These are phyloP conservation scores for Solanum okadae DNA, from an alignment of 257 asterid species.

Conservation along the genomic window DNA sequence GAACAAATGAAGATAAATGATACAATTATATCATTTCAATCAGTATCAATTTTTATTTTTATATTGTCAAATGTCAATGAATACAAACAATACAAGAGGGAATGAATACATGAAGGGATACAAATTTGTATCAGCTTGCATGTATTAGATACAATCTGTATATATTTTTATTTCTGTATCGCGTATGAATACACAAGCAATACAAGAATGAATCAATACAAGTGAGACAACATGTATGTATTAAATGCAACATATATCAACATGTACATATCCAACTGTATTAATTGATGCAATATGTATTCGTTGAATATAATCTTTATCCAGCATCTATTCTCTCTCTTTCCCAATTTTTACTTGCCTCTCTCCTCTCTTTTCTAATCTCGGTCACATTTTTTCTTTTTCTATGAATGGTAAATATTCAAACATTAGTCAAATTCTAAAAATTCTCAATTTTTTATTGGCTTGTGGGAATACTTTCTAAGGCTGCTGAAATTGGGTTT, in stretches of 20 bases:
- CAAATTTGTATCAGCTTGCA: neutral
- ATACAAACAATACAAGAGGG: too few relatives aligned
- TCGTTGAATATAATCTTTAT: too few relatives aligned
- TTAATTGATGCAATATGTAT: neutral
- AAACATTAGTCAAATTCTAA: too few relatives aligned
- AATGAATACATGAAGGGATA: neutral
- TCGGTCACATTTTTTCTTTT: neutral
- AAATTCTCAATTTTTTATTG: neutral
- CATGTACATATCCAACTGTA: neutral
- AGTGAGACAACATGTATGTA: neutral
- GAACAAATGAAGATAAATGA: neutral
- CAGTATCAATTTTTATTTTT: too few relatives aligned
- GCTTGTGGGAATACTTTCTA: neutral
- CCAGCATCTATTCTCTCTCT: neutral
- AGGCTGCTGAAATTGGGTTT: neutral
- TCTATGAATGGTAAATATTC: neutral
- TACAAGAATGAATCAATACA: neutral
- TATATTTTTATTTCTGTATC: too few relatives aligned
- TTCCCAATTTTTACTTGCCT: too few relatives aligned
- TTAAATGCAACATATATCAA: neutral
- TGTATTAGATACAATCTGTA: neutral
- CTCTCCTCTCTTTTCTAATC: neutral
- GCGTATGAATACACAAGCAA: neutral
- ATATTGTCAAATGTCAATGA: too few relatives aligned
- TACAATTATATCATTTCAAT: too few relatives aligned